Base-by-base conservation (phyloP, 495 filamentous ascomycete species). In the Aspergillus olivimuriae region DNA sequence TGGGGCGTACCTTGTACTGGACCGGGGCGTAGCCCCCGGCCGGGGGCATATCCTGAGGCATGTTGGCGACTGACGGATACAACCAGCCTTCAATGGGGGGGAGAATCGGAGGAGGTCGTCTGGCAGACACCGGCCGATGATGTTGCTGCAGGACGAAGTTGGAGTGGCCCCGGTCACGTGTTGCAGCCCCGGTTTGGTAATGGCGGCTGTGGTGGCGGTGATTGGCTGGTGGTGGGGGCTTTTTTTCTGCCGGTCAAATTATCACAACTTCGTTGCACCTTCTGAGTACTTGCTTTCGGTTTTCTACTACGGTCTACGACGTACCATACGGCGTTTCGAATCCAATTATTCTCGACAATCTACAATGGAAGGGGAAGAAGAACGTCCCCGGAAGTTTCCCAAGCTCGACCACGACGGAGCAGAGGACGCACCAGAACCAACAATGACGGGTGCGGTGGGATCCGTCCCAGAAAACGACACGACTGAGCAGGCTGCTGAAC, bases 11-110 rank as follows among this genome's bases (percentile, higher is more conserved):
- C 80, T 95, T 95, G 75, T 94, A 98, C 68, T 97, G 92, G 40
- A 98, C 82, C 53, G 89, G 84, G 56, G 78, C 84, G 65, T 98
- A 98, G 76, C 92, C 92, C 72, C 92, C 92, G 57, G 63, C 57
- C 50, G 92, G 92, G 68, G 92, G 92, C 73, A 98, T 85, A 80
- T 97, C 92, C 79, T 77, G 74, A 64, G 68, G 67, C 74, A 77
- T 77, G 42, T 51, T 73, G 66, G 51, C 55, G 56, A 51, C 42
- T 46, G 45, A 43, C 39, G 48, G 22, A 43, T 39, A 39, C 47
- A 42, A 52, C 35, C 36, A 11, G 49, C 43, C 49, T 50, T 52
- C 48, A 49, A 42, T 48, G 34, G 39, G 38, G 18, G n/a, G n/a
- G n/a, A n/a, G n/a, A n/a, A 43, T 33, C 50, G 46, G 36, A 51